Conservation (phyloP, 352 stramenopile species). For the Phytophthora sansomeana region DNA sequence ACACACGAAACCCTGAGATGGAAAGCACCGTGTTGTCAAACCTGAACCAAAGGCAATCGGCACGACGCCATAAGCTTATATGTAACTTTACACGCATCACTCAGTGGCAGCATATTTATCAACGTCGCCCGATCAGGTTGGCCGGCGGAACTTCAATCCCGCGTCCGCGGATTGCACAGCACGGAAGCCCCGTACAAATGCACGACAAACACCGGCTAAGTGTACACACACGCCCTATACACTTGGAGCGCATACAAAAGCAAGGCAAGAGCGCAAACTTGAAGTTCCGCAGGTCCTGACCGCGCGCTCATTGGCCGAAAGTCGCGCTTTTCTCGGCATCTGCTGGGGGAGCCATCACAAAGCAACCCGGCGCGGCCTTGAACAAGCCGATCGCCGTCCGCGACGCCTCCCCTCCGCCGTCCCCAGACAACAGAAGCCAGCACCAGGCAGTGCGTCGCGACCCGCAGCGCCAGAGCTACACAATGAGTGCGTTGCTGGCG, state of each 20-base stretch:
- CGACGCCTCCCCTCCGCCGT: neutral
- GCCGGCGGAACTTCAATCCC: slow-evolving; percentile 24
- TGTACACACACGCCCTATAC: slow-evolving; percentile 12
- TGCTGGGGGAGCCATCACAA: slow-evolving; percentile 19
- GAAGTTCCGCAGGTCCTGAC: slow-evolving; percentile 24
- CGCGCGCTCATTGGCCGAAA: slow-evolving; percentile 18
- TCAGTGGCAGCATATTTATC: too few relatives aligned
- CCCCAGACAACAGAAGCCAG: neutral
- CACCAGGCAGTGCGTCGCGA: slow-evolving; percentile 1
- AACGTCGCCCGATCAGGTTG: slow-evolving; percentile 9
- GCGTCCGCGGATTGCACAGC: slow-evolving; percentile 21
- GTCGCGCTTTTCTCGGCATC: slow-evolving; percentile 17
- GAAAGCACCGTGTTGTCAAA: too few relatives aligned
- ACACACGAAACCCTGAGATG: too few relatives aligned
- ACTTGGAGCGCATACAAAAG: neutral
- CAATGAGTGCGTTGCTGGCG: slow-evolving; percentile 15
- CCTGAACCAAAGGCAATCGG: neutral
- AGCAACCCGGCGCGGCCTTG: neutral
- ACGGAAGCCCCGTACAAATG: slow-evolving; percentile 1
- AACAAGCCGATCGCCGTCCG: slow-evolving; percentile 10
- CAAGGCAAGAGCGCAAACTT: slow-evolving; percentile 4
- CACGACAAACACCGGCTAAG: slow-evolving; percentile 25
- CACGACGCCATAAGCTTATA: neutral
- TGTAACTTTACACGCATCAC: too few relatives aligned
- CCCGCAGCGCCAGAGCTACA: slow-evolving; percentile 1